Evolutionary conservation across 164 flowering plant species (phyloP).

Genomic region (Protea cynaroides): DNA sequence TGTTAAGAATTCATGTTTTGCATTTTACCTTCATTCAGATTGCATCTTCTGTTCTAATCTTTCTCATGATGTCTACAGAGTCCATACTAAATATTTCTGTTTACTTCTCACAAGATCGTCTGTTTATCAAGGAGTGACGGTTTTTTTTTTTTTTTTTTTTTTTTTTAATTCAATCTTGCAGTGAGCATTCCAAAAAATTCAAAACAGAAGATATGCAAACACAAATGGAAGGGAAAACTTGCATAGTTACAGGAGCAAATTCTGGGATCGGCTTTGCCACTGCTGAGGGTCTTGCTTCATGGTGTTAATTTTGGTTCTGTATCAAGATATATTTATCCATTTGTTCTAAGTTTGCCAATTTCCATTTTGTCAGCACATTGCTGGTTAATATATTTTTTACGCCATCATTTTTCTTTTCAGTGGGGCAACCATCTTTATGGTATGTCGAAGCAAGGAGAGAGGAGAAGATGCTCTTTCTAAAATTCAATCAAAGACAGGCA

Average conservation of each 20-base stretch:
- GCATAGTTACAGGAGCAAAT: slow-evolving; percentile 95
- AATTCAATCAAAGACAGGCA: slow-evolving; percentile 71
- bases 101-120: too few relatives aligned
- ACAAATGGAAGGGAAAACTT: slow-evolving; percentile 70
- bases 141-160: too few relatives aligned
- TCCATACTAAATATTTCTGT: too few relatives aligned
- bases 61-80: too few relatives aligned
- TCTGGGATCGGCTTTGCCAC: slow-evolving; percentile 89
- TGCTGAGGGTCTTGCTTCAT: slow-evolving; percentile 85
- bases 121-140: neutral
- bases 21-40: too few relatives aligned
- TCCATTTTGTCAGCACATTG: neutral
- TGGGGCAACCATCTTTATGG: slow-evolving; percentile 81
- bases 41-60: too few relatives aligned
- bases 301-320: slow-evolving; percentile 31
- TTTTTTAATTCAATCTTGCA: slow-evolving; percentile 12
- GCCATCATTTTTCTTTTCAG: slow-evolving; percentile 25
- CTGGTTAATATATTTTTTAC: neutral
- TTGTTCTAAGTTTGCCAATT: neutral
- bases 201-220: slow-evolving; percentile 65
- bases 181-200: slow-evolving; percentile 77
- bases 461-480: slow-evolving; percentile 85
- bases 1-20: too few relatives aligned
- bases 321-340: neutral
- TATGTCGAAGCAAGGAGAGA: slow-evolving; percentile 85